These are phyloP conservation scores for Aureobasidium sp. DNA, from an alignment of 2,329 filamentous ascomycete genomes.

Conservation along the genomic window DNA sequence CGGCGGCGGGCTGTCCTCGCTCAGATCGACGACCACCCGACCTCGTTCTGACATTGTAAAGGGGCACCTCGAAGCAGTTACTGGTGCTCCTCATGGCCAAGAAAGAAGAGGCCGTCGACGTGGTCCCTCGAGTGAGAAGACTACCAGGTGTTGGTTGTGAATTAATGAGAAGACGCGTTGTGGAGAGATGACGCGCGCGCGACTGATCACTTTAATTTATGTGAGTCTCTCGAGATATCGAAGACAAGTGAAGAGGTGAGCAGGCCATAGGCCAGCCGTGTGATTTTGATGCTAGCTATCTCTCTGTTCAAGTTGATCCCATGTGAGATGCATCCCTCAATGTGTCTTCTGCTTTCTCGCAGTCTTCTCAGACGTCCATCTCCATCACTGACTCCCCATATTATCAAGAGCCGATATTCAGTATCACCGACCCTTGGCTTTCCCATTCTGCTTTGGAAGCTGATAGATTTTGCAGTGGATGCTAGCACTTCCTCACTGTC, in stretches of 20 bases:
- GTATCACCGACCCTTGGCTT: not conserved
- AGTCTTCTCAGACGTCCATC: not conserved
- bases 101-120: not conserved
- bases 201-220: not conserved
- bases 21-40: not conserved
- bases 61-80: not conserved
- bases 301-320: too few species aligned
- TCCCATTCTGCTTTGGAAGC: not conserved
- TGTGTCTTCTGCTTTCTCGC: not conserved
- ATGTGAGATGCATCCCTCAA: not conserved
- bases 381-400: not conserved
- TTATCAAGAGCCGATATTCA: too few species aligned
- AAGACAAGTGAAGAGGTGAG: not conserved
- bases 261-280: not conserved
- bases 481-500: not conserved
- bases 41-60: not conserved
- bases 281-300: too few species aligned
- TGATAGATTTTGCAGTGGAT: not conserved
- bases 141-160: not conserved
- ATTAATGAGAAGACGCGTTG: not conserved
- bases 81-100: not conserved
- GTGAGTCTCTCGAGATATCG: not conserved
- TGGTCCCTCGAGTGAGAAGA: not conserved
- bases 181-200: slow-evolving; percentile 8
- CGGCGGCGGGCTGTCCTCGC: not conserved